Base-by-base conservation (phyloP, 192 early-diverging fungal genomes). In the Coemansia sp. region DNA sequence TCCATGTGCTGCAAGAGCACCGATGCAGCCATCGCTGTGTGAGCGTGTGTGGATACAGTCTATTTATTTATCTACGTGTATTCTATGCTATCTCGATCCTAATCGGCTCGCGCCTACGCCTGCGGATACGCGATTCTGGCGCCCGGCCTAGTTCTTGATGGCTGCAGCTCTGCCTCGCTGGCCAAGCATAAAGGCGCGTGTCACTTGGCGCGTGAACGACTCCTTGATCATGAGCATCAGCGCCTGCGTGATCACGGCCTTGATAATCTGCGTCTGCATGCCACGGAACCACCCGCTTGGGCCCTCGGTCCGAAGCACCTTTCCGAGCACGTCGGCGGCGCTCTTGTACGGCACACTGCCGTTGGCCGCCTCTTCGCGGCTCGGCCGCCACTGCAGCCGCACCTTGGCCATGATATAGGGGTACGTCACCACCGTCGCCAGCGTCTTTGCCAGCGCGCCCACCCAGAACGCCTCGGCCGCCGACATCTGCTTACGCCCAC, bases 401-500 rank as follows among this genome's bases (percentile, higher is more conserved):
- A 97, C 92, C 58, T 99, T 99, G 36, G 96, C 96, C 96, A 99
- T 97, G 66, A 99, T 99, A 60, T 97, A 99, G 19, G 96, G 94
- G 55, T 98, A 91, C 14, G 84, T 89, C 43, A 87, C 60, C 11
- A 88, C 67, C 18, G 90, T 92, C 6, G 88, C 96, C 62, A 99
- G 66, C 0, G 94, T 92, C 59, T 99, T 99, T 29, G 89, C 81
- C 22, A 96, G 40, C 9, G 96, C 97, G n/a, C 93, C 94, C 25
- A 92, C 83, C 62, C 88, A 74, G 55, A 99, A 99, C n/a, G 87
- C 87, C 58, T 93, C 79, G n/a, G 80, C 84, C 14, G 90, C 80
- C 10, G 83, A 72, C 56, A 98, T 53, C 64, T 71, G 71, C 9
- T 40, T 60, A n/a, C 66, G 40, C 41, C 77, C 47, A 50, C 77